Percentiles rank a stretch among this genome's conserved stretches.
These are phyloP conservation scores for Claviceps sp. DNA, from an alignment of 2,329 filamentous ascomycete genomes.

Conservation along the genomic window DNA sequence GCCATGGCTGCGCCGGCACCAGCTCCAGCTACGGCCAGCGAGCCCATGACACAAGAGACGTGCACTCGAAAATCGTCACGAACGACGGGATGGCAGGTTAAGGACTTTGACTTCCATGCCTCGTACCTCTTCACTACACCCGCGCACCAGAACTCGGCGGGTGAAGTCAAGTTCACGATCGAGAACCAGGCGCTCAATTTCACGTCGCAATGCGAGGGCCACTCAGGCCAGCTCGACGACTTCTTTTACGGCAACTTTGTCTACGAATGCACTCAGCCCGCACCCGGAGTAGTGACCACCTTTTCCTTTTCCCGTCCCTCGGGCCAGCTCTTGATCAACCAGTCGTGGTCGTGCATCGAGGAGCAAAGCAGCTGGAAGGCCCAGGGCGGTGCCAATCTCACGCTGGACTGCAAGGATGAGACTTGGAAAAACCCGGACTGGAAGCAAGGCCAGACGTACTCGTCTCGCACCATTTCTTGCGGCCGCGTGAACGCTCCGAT, in stretches of 20 bases:
- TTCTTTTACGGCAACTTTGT: constrained; percentile 35
- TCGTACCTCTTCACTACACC: constrained; percentile 36
- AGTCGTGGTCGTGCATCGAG: constrained; percentile 34
- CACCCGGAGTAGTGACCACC: constrained; percentile 15
- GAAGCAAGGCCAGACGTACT: constrained; percentile 19
- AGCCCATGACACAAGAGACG: neutral
- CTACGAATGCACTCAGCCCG: constrained; percentile 29
- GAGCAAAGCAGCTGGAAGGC: constrained; percentile 21
- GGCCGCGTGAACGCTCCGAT: constrained; percentile 12
- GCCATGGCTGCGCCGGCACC: constrained; percentile 12
- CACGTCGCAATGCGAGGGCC: constrained; percentile 24
- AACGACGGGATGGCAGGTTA: constrained; percentile 24
- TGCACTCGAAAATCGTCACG: constrained; percentile 12
- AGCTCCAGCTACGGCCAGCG: constrained; percentile 3
- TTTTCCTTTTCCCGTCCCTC: constrained; percentile 30
- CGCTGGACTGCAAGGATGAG: constrained; percentile 17
- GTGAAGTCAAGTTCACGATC: constrained; percentile 35
- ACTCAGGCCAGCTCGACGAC: constrained; percentile 28
- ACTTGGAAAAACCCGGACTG: constrained; percentile 18
- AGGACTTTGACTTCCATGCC: constrained; percentile 34
- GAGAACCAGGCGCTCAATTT: constrained; percentile 29
- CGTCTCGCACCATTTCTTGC: constrained; percentile 16
- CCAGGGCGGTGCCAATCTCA: constrained; percentile 13
- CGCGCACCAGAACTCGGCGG: constrained; percentile 35
- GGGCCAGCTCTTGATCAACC: constrained; percentile 27